A percentile compares a stretch with the other conserved stretches of the same genome.
Evolutionary conservation across 2,329 filamentous ascomycete species (phyloP).

Genomic region (Cladosporium sp.): DNA sequence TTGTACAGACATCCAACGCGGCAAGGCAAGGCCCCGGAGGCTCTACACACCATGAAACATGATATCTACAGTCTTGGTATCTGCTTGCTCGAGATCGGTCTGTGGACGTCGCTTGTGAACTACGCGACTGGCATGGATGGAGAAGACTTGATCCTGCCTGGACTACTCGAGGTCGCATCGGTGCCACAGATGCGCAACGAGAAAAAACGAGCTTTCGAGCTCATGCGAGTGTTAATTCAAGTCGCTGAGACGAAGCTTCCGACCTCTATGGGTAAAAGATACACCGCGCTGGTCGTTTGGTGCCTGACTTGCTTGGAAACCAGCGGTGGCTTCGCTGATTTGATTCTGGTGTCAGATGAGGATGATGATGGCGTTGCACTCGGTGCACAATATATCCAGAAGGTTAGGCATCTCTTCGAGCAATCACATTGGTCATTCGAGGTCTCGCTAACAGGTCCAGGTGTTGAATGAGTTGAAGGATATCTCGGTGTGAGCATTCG

Average conservation of each 20-base stretch:
- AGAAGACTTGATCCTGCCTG: background rate
- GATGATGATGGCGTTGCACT: background rate
- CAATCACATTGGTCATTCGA: no score
- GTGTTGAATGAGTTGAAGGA: no score
- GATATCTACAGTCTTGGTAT: slow-evolving; percentile 56
- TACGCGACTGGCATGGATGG: slow-evolving; percentile 15
- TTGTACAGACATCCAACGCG: slow-evolving; percentile 50
- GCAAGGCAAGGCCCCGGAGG: slow-evolving; percentile 38
- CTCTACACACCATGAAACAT: slow-evolving; percentile 49
- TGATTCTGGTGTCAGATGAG: background rate
- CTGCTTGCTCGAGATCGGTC: slow-evolving; percentile 50
- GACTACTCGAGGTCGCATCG: background rate
- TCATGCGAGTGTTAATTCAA: slow-evolving; percentile 19
- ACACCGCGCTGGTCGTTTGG: slow-evolving; percentile 28
- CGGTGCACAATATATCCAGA: background rate
- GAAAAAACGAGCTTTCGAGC: slow-evolving; percentile 8
- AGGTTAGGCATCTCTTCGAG: no score
- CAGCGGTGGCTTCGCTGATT: slow-evolving; percentile 11
- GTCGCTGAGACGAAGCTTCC: slow-evolving; percentile 25
- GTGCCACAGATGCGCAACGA: slow-evolving; percentile 1
- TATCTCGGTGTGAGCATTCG: no score
- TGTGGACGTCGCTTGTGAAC: slow-evolving; percentile 41
- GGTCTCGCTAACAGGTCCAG: no score
- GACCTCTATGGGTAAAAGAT: slow-evolving; percentile 31
- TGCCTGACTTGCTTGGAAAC: slow-evolving; percentile 31